phyloP scores from a whole-genome alignment of 2,329 filamentous ascomycete genomes.

The Sarocladium strictum region DNA sequence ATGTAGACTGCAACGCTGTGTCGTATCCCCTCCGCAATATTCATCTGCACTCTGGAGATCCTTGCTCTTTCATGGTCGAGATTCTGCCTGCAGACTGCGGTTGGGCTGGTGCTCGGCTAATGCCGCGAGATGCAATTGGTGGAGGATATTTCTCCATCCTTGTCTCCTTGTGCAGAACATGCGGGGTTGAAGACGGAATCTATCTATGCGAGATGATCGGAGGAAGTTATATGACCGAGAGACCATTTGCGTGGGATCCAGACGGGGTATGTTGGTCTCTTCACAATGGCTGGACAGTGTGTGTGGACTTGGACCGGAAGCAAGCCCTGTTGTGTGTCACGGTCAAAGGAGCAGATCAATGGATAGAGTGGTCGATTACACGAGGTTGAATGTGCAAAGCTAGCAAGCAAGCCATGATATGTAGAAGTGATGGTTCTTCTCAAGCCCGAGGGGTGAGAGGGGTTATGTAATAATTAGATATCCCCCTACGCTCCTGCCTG shows the following conservation, averaged over 20 bases:
- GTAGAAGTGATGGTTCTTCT: too few relatives aligned
- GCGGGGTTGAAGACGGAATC: constrained; percentile 2
- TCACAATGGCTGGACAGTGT: background rate
- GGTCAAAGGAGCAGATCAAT: too few relatives aligned
- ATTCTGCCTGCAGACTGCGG: background rate
- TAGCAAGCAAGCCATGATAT: too few relatives aligned
- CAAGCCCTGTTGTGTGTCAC: too few relatives aligned
- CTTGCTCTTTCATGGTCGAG: background rate
- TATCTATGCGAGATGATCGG: background rate
- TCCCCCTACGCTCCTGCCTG: too few relatives aligned
- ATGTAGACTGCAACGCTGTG: background rate
- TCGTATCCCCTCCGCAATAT: background rate
- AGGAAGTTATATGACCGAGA: background rate
- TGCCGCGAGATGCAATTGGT: constrained; percentile 1
- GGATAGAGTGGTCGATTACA: too few relatives aligned
- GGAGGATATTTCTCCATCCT: background rate
- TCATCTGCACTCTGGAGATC: background rate
- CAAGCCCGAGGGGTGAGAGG: too few relatives aligned
- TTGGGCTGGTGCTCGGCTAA: background rate
- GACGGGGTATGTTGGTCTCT: background rate
- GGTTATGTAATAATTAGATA: too few relatives aligned
- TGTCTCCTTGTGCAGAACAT: background rate
- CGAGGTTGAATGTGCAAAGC: too few relatives aligned
- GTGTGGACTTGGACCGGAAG: too few relatives aligned
- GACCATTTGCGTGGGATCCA: background rate